Evolutionary conservation across 1,139 yeast species (phyloP).

Genomic region (Hyphopichia buzzinii): DNA sequence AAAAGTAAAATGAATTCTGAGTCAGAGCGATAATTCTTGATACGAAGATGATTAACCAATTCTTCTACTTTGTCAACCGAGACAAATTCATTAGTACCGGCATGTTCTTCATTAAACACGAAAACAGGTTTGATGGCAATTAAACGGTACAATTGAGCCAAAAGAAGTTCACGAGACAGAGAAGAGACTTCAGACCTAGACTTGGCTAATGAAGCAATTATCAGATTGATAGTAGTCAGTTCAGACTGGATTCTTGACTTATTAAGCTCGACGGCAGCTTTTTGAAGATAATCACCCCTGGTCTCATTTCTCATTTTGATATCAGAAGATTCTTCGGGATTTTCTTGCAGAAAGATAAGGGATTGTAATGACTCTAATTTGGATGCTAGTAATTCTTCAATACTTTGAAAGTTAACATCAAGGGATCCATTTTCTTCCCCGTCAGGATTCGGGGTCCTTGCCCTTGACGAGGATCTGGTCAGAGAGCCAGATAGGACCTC

Average conservation of each 20-base stretch:
- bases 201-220: conserved; percentile 35
- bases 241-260: conserved; percentile 36
- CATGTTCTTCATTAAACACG: conserved; percentile 36
- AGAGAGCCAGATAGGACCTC: conserved; percentile 22
- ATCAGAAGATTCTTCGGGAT: conserved; percentile 7
- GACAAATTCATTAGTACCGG: conserved; percentile 31
- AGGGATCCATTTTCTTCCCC: conserved; percentile 43
- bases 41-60: conserved; percentile 30
- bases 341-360: conserved; percentile 13
- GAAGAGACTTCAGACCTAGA: conserved; percentile 48
- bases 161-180: conserved; percentile 47
- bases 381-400: conserved; percentile 41
- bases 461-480: conserved; percentile 37
- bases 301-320: conserved; percentile 11
- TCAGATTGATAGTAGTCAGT: conserved; percentile 40
- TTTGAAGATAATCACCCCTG: conserved; percentile 28
- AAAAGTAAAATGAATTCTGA: conserved; percentile 43
- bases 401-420: conserved; percentile 38
- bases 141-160: conserved; percentile 51
- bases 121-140: conserved; percentile 43
- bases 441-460: conserved; percentile 45
- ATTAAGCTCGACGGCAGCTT: conserved; percentile 30
- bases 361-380: conserved; percentile 35
- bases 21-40: conserved; percentile 37
- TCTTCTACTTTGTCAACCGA: conserved; percentile 36